A percentile compares a stretch with the other conserved stretches of the same genome.
These are phyloP conservation scores for Calocybe cyanea DNA, from an alignment of 768 basidiomycete species.

Conservation along the genomic window DNA sequence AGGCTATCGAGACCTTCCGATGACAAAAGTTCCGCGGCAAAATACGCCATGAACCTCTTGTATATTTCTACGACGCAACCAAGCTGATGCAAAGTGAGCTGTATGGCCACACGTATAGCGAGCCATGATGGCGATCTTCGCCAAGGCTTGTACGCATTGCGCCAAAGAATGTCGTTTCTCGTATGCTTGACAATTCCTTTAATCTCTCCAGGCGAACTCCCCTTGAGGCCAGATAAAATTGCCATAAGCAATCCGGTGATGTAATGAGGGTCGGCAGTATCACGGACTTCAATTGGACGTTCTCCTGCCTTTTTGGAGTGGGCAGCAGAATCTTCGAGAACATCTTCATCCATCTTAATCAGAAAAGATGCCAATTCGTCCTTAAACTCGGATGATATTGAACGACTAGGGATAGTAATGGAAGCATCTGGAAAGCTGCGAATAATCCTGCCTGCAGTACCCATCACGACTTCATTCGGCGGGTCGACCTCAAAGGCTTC, in stretches of 20 bases:
- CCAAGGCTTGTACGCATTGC: too few relatives aligned
- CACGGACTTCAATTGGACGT: conserved; percentile 31
- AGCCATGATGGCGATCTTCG: too few relatives aligned
- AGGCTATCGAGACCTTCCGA: too few relatives aligned
- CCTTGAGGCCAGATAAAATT: conserved; percentile 34
- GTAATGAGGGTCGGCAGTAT: conserved; percentile 40
- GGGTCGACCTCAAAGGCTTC: conserved; percentile 48
- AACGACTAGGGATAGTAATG: conserved; percentile 27
- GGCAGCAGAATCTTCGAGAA: conserved; percentile 30
- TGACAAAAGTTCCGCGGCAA: too few relatives aligned
- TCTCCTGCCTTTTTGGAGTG: conserved; percentile 34
- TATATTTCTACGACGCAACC: too few relatives aligned
- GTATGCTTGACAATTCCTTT: conserved; percentile 36
- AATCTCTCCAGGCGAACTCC: conserved; percentile 26
- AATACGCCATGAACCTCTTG: too few relatives aligned
- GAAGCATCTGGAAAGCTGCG: conserved; percentile 46
- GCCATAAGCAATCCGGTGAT: conserved; percentile 46
- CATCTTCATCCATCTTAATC: conserved; percentile 29
- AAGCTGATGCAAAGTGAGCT: too few relatives aligned
- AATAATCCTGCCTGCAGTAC: conserved; percentile 36
- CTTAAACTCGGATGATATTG: conserved; percentile 25
- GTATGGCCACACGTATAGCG: too few relatives aligned
- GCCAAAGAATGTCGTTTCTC: too few relatives aligned
- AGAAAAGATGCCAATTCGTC: conserved; percentile 37
- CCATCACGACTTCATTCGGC: conserved; percentile 29